Base-by-base conservation (phyloP, 768 basidiomycete species). In the Boletales sp. region DNA sequence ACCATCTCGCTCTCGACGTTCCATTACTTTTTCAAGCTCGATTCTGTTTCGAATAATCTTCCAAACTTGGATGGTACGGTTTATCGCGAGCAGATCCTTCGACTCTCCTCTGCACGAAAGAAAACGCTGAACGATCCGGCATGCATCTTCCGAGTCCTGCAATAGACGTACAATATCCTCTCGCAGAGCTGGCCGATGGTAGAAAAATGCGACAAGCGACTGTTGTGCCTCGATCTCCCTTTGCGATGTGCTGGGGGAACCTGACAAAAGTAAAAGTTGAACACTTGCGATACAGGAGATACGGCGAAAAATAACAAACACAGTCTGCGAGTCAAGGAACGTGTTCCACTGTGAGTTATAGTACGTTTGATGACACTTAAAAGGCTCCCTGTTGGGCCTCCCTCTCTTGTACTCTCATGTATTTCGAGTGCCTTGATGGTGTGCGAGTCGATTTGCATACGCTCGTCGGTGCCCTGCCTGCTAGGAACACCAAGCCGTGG, bases 351-450 rank as follows among this genome's bases (percentile, higher is more conserved):
- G 41, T 72, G 81, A 1, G 92, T 93, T 8, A 79, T 72, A 0
- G 92, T 94, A 40, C 87, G 77, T 61, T 86, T 90, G 48, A 93
- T 74, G 30, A 79, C 79, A 56, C 81, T 86, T 30, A 92, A 59
- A 47, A 94, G 73, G 58, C 84, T 90, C 5, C 92, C 92, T 48
- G 78, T 80, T 11, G 71, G 65, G 0, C 88, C 83, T 1, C 88
- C 87, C 59, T 92, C 90, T 29, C 82, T 74, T 24, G 82, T 76
- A 29, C 77, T 78, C 70, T 92, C 89, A 19, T 83, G 77, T 45
- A 94, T 86, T 66, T 94, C 92, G 40, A 94, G 79, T n/a, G 87
- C 85, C 63, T 87, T 86, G 67, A 93, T 86, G 1, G 92, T 93
- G 63, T 93, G 84, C 5, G 87, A 78, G 62, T 94, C 92, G 48